Conservation (phyloP, 306 rosid species). For the Malus sieversii region DNA sequence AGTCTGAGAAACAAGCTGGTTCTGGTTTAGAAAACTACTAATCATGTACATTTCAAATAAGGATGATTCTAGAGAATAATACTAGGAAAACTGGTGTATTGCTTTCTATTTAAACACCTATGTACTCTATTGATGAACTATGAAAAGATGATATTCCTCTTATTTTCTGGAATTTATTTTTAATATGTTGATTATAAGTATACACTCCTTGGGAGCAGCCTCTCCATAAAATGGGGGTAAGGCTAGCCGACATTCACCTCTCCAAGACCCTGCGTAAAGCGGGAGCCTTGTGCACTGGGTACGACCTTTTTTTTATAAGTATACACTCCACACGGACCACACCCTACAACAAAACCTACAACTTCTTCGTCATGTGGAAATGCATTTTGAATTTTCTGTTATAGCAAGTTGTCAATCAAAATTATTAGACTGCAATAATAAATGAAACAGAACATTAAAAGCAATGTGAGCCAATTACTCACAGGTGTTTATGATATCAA, state of each 20-base stretch:
- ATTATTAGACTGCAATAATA: background rate
- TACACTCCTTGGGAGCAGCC: too few relatives aligned
- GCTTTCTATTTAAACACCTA: background rate
- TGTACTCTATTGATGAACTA: background rate
- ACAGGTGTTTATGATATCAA: background rate
- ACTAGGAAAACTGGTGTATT: background rate
- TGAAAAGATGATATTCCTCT: background rate
- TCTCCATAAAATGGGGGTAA: too few relatives aligned
- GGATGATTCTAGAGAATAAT: background rate
- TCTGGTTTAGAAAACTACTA: background rate
- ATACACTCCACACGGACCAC: background rate
- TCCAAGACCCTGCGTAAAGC: too few relatives aligned
- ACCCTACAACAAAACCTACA: background rate
- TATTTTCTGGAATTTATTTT: background rate
- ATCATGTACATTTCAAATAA: background rate
- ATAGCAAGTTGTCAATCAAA: background rate
- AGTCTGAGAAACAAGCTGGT: background rate
- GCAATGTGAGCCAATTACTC: background rate
- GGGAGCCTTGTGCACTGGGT: too few relatives aligned
- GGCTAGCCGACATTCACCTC: too few relatives aligned
- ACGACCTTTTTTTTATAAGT: too few relatives aligned
- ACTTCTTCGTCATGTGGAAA: background rate
- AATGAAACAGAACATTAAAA: background rate
- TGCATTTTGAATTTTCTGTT: background rate
- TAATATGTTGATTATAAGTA: background rate